Base-by-base conservation (phyloP, 164 flowering plant species). In the Platanus orientalis region DNA sequence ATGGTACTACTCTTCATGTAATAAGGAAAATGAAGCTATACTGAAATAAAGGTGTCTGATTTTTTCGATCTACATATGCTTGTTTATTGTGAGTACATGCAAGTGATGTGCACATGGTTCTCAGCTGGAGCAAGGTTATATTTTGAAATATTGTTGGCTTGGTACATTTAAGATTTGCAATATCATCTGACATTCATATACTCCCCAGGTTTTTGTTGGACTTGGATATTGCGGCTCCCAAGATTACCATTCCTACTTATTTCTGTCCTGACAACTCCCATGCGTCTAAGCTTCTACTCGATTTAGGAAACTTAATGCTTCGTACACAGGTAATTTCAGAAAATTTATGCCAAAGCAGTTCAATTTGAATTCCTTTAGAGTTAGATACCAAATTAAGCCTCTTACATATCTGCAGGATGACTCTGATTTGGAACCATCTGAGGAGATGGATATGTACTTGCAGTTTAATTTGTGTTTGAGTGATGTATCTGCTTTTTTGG, bases 181-280 rank as follows among this genome's bases (percentile, higher is more conserved):
- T 45, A 17, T 34, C 16, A 6, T 1, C 27, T 60, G 16, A 29
- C 54, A 54, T 61, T 60, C 30, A 20, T 61, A 32, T 71, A n/a
- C 28, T 79, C 47, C n/a, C 30, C 57, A 95, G 99, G 85, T 95
- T 95, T 78, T 55, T 84, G 64, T 77, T 95, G 80, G 96, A 95
- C 73, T 75, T 95, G 84, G 94, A 95, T 71, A 92, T 95, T 73
- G 97, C 99, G 7, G 99, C 99, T 63, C 99, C 99, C 25, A 95
- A 95, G 79, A 83, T 95, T 39, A 90, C 90, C 50, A 87, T 95
- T 73, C 97, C 99, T 28, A 86, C 97, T 12, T 79, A 81, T 40
- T 95, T 95, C 62, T 68, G 73, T 63, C 99, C 97, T 0, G 97
- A 95, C 63, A 65, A 75, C 61, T 65, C 45, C 20, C 85, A 83